Base-by-base conservation (phyloP, 495 filamentous ascomycete genomes). In the Xylaria longipes region DNA sequence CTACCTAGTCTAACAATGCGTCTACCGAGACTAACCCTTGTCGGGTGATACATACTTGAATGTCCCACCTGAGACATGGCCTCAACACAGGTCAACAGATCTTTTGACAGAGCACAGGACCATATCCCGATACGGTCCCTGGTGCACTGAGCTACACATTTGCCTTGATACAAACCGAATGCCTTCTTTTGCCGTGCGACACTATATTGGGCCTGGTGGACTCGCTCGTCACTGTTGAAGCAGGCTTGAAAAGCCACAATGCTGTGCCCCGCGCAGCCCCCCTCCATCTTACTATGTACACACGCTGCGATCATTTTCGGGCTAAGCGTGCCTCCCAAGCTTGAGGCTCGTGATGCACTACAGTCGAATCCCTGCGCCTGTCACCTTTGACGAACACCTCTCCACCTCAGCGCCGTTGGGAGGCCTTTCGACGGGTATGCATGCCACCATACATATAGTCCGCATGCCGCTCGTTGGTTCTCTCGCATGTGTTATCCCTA, bases 381-480 rank as follows among this genome's bases (percentile, higher is more conserved):
- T 69, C 52, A 61, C 48, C n/a, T 4, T 35, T 54, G 8, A 61
- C 43, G 67, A 62, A 62, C 67, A n/a, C 46, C 8, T 57, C 50
- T 45, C 54, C 52, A 43, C 66, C 65, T 12, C 50, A 25, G 39
- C 29, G 20, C 50, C 6, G 5, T 46, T 48, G 67, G 67, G 67
- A 69, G 67, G 67, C 67, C 67, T 37, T 60, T 69, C 25, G 5
- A 29, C 67, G 67, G 67, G 41, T 69, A 69, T 69, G 67, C 67
- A 69, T 69, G 54, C 25, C 67, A 69, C 66, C 66, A 68, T 68
- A 68, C 52, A 78, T 68, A 68, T 60, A 58, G 52, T 45, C 75
- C 60, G 62, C 75, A 75, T 71, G 62, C 63, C 48, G 61, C 37
- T 56, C 71, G 73, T 78, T 71, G 71, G 72, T 64, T 58, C 25